Base-by-base conservation (phyloP, 2,329 filamentous ascomycete genomes). In the Zasmidium cellare region DNA sequence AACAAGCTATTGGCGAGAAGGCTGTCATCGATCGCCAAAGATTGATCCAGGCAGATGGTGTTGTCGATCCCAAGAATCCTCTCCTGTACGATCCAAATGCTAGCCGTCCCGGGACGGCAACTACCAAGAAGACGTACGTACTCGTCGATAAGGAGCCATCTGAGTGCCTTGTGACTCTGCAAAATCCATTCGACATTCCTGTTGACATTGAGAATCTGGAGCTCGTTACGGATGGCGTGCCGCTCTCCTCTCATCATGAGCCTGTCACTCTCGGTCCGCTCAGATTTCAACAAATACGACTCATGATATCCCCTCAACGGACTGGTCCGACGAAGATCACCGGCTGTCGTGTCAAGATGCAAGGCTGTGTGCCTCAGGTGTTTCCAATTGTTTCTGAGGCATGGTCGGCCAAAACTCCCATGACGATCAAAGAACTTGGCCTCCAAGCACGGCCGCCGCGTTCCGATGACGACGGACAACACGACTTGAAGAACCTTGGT, bases 61-160 rank as follows among this genome's bases (percentile, higher is more conserved):
- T 59, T 3, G 46, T 58, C 14, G 47, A 24, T 2, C 59, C 67
- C 3, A 60, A 81, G 62, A 91, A 94, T 60, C 94, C 94, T 0
- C 96, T 99, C 67, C 90, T 99, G 57, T 96, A 97, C 71, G 97
- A 97, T 69, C 91, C 94, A 0, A 97, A 97, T 69, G 76, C 92
- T 19, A 91, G 92, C 73, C 82, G 76, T 55, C 71, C 87, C 52
- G 81, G 82, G 22, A 78, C 78, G 18, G 79, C 81, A 1, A 79
- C 81, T 1, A 78, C 83, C 12, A 86, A 60, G 28, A 59, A 65
- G 12, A 68, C 92, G 58, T 82, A 82, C 57, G 83, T 91, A 1
- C 79, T 97, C 25, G 90, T 97, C 19, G 87, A 90, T 3, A 87
- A 87, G 16, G 92, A 97, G 72, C 76, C 84, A 57, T 87, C 90